Base-by-base conservation (phyloP, 345 rosid species). In the Orychophragmus violaceus region DNA sequence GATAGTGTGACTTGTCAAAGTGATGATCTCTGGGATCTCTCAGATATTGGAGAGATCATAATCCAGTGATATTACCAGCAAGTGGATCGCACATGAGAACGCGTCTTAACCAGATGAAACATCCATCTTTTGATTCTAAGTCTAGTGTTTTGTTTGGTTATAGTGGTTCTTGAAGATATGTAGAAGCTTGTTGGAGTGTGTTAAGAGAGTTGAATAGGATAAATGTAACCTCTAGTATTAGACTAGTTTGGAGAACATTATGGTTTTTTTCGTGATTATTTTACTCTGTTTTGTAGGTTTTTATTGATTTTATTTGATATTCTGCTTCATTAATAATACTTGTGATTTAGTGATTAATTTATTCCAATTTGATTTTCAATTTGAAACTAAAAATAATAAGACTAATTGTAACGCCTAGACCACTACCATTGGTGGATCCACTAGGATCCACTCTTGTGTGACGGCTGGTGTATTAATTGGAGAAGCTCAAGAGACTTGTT, bases 11-110 rank as follows among this genome's bases (percentile, higher is more conserved):
- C 67, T 48, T 55, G 61, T 33, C 69, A 41, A 59, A 64, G 32
- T 71, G 41, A 44, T 61, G 66, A 61, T 45, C 50, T 73, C 5
- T 66, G 76, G 76, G 70, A 62, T 54, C 60, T 73, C 46, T 73
- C 67, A 17, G 67, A 59, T 39, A 32, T 65, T 42, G 77, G 67
- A 73, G 67, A 66, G 18, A 59, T 73, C 45, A 39, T 8, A 2
- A 39, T 14, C 45, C 5, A 39, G 19, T 39, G 45, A 39, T 39
- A 14, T 39, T 14, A 39, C 44, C 18, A 59, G 46, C 35, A 56
- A 42, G 30, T 67, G 71, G 33, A 41, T 54, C 11, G 72, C 33
- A 33, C 64, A 21, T 19, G 25, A n/a, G 19, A 69, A 48, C 1
- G 12, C 8, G 12, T 59, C 48, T 19, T 49, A 33, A 35, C 18